phyloP scores from a whole-genome alignment of 192 early-diverging fungal genomes.

The Physocladia obscura region DNA sequence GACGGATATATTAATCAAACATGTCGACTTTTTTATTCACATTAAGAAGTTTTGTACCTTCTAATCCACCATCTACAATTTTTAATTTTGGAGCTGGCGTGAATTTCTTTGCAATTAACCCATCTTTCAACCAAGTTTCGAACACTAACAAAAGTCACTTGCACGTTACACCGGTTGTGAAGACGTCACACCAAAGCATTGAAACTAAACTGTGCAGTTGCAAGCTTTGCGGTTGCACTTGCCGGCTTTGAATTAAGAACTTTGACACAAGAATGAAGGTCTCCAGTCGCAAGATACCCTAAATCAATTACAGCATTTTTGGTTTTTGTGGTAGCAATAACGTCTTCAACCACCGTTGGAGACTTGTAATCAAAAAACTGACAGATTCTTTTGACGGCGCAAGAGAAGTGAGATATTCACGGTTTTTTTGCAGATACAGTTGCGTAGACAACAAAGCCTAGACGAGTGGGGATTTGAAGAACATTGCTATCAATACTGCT shows the following conservation, averaged over 20 bases:
- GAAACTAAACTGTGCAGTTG: slow-evolving; percentile 13
- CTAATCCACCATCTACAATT: slow-evolving; percentile 1
- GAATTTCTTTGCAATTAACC: not conserved
- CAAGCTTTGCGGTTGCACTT: slow-evolving; percentile 1
- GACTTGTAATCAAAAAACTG: slow-evolving; percentile 24
- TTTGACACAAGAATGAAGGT: no score
- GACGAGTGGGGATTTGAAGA: not conserved
- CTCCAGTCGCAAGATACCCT: slow-evolving; percentile 13
- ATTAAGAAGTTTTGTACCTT: slow-evolving; percentile 12
- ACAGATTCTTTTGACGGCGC: no score
- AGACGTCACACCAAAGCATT: slow-evolving; percentile 9
- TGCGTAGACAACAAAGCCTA: slow-evolving; percentile 15
- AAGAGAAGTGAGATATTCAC: slow-evolving; percentile 6
- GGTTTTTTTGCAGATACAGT: not conserved
- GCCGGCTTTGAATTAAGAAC: no score
- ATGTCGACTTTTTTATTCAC: not conserved
- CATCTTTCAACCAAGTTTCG: not conserved
- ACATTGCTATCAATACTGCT: slow-evolving; percentile 1
- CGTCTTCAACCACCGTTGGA: not conserved
- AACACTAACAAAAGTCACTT: slow-evolving; percentile 15
- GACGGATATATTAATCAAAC: no score
- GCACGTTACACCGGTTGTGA: slow-evolving; percentile 5
- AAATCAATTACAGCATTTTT: not conserved
- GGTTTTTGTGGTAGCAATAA: not conserved
- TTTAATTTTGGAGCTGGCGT: not conserved